A percentile compares a stretch with the other conserved stretches of the same genome.
phyloP scores from a whole-genome alignment of 306 rosid species.

The Lagenaria siceraria region DNA sequence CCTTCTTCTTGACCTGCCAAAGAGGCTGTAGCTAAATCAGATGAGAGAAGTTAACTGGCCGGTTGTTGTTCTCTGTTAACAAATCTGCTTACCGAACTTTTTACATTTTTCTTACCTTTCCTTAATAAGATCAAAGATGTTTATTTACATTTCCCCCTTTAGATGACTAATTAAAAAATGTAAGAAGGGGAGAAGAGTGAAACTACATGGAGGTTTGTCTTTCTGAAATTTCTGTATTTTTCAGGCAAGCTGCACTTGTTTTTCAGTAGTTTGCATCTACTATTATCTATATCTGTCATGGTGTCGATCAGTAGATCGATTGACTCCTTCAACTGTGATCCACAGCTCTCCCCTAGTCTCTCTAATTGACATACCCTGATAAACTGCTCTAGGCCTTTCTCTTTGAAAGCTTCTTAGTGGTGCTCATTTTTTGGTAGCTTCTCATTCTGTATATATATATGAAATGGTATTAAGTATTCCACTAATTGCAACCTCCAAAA shows the following conservation, averaged over 20 bases:
- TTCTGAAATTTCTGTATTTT: conserved; percentile 12
- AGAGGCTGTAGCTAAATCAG: conserved; percentile 65
- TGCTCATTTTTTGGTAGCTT: background rate
- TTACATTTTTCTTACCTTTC: conserved; percentile 19
- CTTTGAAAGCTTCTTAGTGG: background rate
- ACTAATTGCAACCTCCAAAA: background rate
- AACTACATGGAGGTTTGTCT: conserved; percentile 30
- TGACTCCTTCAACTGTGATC: background rate
- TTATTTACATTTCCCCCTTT: background rate
- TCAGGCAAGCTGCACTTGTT: conserved; percentile 33
- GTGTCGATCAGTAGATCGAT: background rate
- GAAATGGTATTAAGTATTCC: background rate
- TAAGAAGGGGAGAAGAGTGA: conserved; percentile 45
- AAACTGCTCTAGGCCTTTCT: background rate
- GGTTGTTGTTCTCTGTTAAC: conserved; percentile 61
- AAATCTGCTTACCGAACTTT: conserved; percentile 92
- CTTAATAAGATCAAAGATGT: background rate
- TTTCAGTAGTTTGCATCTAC: conserved; percentile 33
- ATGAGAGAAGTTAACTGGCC: conserved; percentile 64
- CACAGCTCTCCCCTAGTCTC: background rate
- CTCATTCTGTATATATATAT: background rate
- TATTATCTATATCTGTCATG: conserved; percentile 18
- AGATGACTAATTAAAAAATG: background rate
- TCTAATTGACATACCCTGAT: background rate
- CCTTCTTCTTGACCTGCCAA: conserved; percentile 77